These are phyloP conservation scores for Aspergillus affinis DNA, from an alignment of 495 filamentous ascomycete genomes.

Conservation along the genomic window DNA sequence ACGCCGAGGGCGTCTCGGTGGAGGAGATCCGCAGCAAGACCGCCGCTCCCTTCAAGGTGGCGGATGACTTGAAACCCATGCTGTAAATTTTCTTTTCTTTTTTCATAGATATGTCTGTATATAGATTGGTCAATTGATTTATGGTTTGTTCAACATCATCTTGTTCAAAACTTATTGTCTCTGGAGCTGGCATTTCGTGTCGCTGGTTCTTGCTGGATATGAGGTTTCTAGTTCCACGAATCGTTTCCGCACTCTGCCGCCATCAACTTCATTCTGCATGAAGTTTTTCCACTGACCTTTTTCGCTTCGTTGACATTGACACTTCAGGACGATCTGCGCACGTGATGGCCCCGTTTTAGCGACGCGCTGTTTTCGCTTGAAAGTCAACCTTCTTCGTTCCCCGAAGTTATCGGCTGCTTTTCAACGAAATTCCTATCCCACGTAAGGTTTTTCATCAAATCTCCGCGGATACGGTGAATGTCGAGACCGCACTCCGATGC, in stretches of 20 bases:
- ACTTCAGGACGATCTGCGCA: background rate
- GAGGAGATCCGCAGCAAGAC: conserved; percentile 88
- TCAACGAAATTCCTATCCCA: too few relatives aligned
- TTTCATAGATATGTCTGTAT: conserved; percentile 12
- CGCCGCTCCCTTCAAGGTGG: conserved; percentile 76
- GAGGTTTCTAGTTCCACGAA: too few relatives aligned
- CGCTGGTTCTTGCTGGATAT: too few relatives aligned
- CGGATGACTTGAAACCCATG: conserved; percentile 75
- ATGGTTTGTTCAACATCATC: conserved; percentile 9
- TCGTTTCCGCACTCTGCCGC: too few relatives aligned
- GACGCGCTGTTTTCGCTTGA: too few relatives aligned
- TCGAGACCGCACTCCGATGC: background rate
- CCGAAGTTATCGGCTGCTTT: too few relatives aligned
- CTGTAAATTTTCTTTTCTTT: conserved; percentile 36
- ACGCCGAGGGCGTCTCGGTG: conserved; percentile 77
- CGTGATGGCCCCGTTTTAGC: background rate
- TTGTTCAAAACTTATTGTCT: background rate
- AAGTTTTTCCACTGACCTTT: too few relatives aligned
- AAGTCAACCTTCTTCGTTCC: too few relatives aligned
- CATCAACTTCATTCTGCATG: too few relatives aligned
- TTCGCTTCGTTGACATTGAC: too few relatives aligned
- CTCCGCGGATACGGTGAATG: background rate
- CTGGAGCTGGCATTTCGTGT: too few relatives aligned
- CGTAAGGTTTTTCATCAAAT: too few relatives aligned
- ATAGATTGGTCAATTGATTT: conserved; percentile 14